phyloP scores from a whole-genome alignment of 495 filamentous ascomycete species.

The Hapsidospora chrysogenum region DNA sequence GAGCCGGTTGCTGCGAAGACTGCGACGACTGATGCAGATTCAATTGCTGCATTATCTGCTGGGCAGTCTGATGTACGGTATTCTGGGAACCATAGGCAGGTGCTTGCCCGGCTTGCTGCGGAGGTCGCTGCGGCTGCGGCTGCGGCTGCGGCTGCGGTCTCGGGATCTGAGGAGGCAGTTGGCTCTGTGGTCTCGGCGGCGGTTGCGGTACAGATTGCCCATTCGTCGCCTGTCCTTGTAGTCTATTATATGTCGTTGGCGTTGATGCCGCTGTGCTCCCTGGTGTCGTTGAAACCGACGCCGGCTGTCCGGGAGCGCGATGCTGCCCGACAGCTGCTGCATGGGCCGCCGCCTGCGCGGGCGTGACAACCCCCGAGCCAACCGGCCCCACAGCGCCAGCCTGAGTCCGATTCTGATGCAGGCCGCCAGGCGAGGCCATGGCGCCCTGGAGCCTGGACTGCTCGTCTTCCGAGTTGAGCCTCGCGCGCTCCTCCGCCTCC shows the following conservation, averaged over 20 bases:
- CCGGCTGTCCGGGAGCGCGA: not conserved
- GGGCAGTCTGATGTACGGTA: too few relatives aligned
- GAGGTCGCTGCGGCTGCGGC: not conserved
- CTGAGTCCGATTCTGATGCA: conserved; percentile 4
- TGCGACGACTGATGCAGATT: not conserved
- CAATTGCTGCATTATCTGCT: not conserved
- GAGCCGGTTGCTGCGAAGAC: not conserved
- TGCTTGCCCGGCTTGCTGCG: too few relatives aligned
- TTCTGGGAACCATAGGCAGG: too few relatives aligned
- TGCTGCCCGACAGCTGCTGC: not conserved
- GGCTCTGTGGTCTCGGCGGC: not conserved
- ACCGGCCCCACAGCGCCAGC: not conserved
- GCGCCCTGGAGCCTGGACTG: conserved; percentile 37
- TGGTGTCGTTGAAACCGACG: not conserved
- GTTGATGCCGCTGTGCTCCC: not conserved
- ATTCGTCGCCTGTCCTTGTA: too few relatives aligned
- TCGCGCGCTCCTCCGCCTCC: conserved; percentile 57
- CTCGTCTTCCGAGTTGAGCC: conserved; percentile 50
- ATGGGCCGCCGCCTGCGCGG: not conserved
- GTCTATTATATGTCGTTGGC: too few relatives aligned
- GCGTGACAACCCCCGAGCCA: conserved; percentile 1
- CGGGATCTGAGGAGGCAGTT: conserved; percentile 2
- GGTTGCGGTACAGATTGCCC: not conserved
- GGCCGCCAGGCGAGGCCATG: conserved; percentile 13
- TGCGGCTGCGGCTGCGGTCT: not conserved